phyloP scores from a whole-genome alignment of 805 yeast genomes.

The Metschnikowia aberdeeniae region DNA sequence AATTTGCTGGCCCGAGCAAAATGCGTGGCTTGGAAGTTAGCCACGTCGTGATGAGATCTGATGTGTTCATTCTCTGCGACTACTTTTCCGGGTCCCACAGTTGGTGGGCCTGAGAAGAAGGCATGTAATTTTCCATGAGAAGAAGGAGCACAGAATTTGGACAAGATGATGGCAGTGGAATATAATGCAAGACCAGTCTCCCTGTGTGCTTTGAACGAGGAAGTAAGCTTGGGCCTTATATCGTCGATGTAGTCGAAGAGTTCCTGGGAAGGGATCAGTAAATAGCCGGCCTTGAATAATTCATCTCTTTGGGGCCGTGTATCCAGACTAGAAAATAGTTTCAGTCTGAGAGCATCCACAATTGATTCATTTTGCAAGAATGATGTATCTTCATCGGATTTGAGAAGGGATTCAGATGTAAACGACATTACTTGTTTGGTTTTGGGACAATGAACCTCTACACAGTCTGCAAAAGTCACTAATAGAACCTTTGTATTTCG shows the following conservation, averaged over 20 bases:
- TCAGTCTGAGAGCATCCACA: constrained; percentile 8
- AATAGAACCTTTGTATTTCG: constrained; percentile 18
- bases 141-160: constrained; percentile 17
- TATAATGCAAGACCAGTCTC: constrained; percentile 34
- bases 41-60: constrained; percentile 35
- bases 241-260: constrained; percentile 11
- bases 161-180: constrained; percentile 21
- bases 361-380: neutral
- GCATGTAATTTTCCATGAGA: constrained; percentile 26
- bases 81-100: constrained; percentile 34
- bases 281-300: constrained; percentile 4
- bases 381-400: neutral
- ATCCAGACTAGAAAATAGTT: constrained; percentile 6
- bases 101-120: constrained; percentile 39
- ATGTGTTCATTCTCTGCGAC: constrained; percentile 19
- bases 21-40: constrained; percentile 26
- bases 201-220: constrained; percentile 29
- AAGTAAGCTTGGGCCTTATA: constrained; percentile 23
- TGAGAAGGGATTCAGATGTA: neutral
- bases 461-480: constrained; percentile 28
- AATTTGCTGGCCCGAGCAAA: constrained; percentile 25
- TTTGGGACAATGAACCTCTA: constrained; percentile 19
- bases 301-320: neutral
- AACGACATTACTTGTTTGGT: neutral
- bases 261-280: constrained; percentile 3